Evolutionary conservation across 106 monocot genomes (phyloP).

Genomic region (Hemerocallis citrina): DNA sequence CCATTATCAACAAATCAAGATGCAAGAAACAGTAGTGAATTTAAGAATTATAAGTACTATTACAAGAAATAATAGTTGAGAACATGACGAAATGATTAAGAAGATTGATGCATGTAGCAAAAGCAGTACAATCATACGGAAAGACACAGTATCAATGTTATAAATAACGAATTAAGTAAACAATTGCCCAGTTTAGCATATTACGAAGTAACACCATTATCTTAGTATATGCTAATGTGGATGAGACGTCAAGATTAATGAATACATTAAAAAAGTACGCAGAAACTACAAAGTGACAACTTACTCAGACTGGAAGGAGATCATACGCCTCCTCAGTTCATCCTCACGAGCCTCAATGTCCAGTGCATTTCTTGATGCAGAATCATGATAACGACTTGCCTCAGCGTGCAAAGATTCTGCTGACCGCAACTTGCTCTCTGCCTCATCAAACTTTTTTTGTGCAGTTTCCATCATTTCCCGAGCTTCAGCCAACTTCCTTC

Average conservation of each 20-base stretch:
- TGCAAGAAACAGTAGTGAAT: constrained; percentile 2
- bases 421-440: constrained; percentile 40
- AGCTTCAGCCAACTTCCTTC: constrained; percentile 70
- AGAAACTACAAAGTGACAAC: constrained; percentile 7
- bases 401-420: constrained; percentile 70
- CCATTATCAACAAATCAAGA: too few species aligned
- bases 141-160: too few species aligned
- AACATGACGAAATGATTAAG: too few species aligned
- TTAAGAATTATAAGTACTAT: neutral
- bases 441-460: constrained; percentile 63
- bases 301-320: constrained; percentile 60
- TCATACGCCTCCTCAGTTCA: constrained; percentile 55
- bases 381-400: constrained; percentile 34
- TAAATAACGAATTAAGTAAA: too few species aligned
- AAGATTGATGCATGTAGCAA: too few species aligned
- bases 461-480: constrained; percentile 41
- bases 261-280: neutral
- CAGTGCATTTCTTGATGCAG: constrained; percentile 56
- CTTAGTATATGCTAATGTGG: too few species aligned
- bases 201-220: too few species aligned
- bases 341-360: constrained; percentile 92
- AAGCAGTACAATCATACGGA: too few species aligned
- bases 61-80: too few species aligned
- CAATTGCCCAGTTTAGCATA: too few species aligned
- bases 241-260: neutral